Conservation (phyloP, 2,329 filamentous ascomycete genomes). For the Metarhizium anisopliae region DNA sequence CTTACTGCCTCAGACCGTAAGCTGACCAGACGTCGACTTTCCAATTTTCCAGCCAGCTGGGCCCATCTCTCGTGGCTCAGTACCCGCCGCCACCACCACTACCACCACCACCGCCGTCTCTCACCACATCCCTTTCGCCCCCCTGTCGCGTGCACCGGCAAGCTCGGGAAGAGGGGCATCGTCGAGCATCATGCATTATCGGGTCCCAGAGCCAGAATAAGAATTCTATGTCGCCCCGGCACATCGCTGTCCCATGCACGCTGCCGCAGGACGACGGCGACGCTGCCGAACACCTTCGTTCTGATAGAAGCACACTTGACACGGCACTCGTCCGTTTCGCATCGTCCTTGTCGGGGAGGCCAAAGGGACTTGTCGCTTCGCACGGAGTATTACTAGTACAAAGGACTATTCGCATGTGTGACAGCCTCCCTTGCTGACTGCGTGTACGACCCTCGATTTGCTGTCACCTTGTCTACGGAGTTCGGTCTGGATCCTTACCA, state of each 20-base stretch:
- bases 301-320: not conserved
- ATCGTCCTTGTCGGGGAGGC: not conserved
- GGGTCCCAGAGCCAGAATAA: not conserved
- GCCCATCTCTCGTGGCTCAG: not conserved
- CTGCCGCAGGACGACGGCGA: not conserved
- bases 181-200: not conserved
- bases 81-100: not conserved
- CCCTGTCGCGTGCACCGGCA: slow-evolving; percentile 1
- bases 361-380: no score
- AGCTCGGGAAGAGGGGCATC: slow-evolving; percentile 1
- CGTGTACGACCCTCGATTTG: not conserved
- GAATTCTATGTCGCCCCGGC: not conserved
- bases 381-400: no score
- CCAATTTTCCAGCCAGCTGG: not conserved
- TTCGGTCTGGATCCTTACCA: not conserved
- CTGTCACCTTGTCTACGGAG: not conserved
- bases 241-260: not conserved
- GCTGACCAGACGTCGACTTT: not conserved
- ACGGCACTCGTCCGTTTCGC: not conserved
- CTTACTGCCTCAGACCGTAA: not conserved
- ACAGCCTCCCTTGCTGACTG: not conserved
- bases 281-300: not conserved
- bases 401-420: not conserved
- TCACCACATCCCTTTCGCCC: not conserved
- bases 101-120: not conserved